These are phyloP conservation scores for Thraustochytrium sp. DNA, from an alignment of 352 stramenopile genomes.

Conservation along the genomic window DNA sequence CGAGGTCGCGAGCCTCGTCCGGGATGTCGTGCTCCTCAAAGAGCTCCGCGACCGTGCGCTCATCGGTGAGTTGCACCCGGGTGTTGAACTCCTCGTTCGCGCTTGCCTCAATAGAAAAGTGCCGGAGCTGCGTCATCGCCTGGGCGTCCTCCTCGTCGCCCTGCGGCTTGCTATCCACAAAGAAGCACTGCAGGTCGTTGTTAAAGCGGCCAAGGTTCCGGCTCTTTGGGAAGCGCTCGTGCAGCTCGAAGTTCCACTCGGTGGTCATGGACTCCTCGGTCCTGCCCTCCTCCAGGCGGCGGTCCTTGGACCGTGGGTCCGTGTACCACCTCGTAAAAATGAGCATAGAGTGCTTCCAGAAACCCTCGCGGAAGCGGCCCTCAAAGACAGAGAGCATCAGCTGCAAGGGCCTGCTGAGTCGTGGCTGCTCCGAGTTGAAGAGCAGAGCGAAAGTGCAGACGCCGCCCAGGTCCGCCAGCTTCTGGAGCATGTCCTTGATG, in stretches of 20 bases:
- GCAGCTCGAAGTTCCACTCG: not conserved
- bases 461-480: not conserved
- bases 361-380: not conserved
- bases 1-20: not conserved
- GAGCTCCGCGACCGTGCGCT: not conserved
- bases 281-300: not conserved
- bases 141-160: not conserved
- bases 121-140: not conserved
- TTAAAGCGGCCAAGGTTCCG: not conserved
- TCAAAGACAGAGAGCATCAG: slow-evolving; percentile 10
- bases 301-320: not conserved
- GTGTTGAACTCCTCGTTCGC: not conserved
- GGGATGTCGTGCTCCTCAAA: not conserved
- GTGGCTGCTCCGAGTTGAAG: not conserved
- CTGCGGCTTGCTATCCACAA: not conserved
- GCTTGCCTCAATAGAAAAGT: not conserved
- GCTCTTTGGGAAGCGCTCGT: not conserved
- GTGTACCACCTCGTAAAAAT: not conserved
- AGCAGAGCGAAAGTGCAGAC: not conserved
- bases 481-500: not conserved
- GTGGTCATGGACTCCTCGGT: not conserved
- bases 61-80: not conserved
- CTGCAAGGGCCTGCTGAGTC: not conserved
- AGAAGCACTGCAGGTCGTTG: not conserved
- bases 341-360: not conserved